These are phyloP conservation scores for Penicillium goetzii DNA, from an alignment of 495 filamentous ascomycete species.

Conservation along the genomic window DNA sequence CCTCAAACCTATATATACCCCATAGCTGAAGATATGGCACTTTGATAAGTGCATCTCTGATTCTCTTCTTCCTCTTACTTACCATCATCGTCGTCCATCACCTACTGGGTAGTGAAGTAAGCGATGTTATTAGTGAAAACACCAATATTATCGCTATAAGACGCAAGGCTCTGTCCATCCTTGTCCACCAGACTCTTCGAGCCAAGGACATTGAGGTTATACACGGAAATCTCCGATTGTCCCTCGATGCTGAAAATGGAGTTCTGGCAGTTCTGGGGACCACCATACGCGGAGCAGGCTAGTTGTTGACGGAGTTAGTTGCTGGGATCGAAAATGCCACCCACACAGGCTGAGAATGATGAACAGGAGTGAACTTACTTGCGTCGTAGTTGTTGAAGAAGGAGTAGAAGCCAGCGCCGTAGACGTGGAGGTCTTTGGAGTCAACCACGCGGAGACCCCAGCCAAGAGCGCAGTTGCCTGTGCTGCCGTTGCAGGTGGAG, in stretches of 20 bases:
- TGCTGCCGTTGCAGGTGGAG: background rate
- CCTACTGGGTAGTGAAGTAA: background rate
- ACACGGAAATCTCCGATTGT: background rate
- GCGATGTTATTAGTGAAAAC: background rate
- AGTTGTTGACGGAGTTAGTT: background rate
- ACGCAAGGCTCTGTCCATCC: background rate
- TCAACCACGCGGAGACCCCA: background rate
- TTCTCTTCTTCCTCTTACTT: background rate
- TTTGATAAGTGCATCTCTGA: background rate
- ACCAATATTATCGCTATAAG: background rate
- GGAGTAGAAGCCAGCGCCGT: background rate
- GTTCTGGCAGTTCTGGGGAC: background rate
- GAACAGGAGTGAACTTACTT: background rate
- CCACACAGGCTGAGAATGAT: background rate
- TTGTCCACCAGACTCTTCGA: background rate
- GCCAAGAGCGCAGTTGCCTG: background rate
- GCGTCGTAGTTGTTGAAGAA: conserved; percentile 3
- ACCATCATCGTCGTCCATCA: background rate
- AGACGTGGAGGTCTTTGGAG: background rate
- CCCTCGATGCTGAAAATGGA: background rate
- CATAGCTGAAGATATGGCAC: no score
- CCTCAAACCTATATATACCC: no score
- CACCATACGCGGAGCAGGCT: background rate
- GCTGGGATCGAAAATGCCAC: background rate
- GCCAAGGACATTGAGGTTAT: conserved; percentile 1